Evolutionary conservation across 2,329 filamentous ascomycete species (phyloP).

Genomic region (Arthrobotrys entomopaga): DNA sequence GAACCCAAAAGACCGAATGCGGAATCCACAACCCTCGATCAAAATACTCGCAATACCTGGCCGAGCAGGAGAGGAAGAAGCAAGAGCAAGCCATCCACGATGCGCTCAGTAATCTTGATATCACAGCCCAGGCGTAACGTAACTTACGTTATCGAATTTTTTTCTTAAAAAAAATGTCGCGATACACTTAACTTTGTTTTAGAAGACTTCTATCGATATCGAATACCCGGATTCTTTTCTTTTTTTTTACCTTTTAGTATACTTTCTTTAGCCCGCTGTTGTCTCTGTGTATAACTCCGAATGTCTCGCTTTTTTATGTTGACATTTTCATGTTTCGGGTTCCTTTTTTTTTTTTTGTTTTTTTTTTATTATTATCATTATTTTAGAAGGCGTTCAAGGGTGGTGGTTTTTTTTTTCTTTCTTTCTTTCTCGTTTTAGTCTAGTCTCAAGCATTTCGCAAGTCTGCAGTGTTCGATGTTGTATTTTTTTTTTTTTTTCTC

Average conservation of each 20-base stretch:
- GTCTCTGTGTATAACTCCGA: constrained; percentile 16
- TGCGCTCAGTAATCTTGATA: constrained; percentile 61
- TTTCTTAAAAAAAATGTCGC: neutral
- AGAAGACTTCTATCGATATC: constrained; percentile 2
- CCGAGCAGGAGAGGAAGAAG: constrained; percentile 76
- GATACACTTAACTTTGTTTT: neutral
- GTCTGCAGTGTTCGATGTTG: constrained; percentile 2
- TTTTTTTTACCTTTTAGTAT: constrained; percentile 5
- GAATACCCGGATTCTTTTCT: constrained; percentile 26
- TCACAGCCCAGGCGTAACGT: constrained; percentile 37
- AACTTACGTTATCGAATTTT: neutral
- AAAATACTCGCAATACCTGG: constrained; percentile 85
- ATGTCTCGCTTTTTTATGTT: neutral
- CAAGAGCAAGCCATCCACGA: constrained; percentile 68
- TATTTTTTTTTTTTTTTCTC: neutral
- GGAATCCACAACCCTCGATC: constrained; percentile 98
- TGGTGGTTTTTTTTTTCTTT: constrained; percentile 23
- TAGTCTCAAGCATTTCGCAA: neutral
- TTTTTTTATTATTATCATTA: no score
- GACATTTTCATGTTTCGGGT: no score
- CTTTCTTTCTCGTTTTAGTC: no score
- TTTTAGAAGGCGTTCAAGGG: constrained; percentile 38
- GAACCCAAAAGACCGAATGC: constrained; percentile 93
- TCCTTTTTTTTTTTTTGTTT: neutral
- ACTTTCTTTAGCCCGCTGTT: neutral